Percentiles rank a stretch among this genome's conserved stretches.
phyloP scores from a whole-genome alignment of 2,329 filamentous ascomycete genomes.

The Chlorencoelia australis region DNA sequence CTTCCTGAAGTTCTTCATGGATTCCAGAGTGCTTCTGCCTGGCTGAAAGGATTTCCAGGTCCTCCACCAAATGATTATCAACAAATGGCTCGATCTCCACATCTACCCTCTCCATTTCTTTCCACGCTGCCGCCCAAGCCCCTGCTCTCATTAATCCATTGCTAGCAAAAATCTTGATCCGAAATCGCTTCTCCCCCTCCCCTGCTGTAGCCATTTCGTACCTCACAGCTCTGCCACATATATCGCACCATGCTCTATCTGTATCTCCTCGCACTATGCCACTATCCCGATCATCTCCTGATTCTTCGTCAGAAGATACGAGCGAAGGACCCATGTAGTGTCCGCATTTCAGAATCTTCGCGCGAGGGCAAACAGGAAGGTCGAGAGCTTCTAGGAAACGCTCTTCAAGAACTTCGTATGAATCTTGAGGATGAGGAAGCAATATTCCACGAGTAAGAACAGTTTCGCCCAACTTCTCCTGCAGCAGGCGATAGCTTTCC shows the following conservation, averaged over 20 bases:
- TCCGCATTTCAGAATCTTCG: slow-evolving; percentile 63
- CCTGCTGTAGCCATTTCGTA: slow-evolving; percentile 18
- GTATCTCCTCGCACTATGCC: slow-evolving; percentile 1
- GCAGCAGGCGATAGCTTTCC: slow-evolving; percentile 56
- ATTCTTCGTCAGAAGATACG: slow-evolving; percentile 23
- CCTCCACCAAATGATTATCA: slow-evolving; percentile 45
- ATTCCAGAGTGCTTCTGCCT: slow-evolving; percentile 4
- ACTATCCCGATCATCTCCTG: slow-evolving; percentile 10
- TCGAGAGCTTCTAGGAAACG: slow-evolving; percentile 65
- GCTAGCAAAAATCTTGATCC: slow-evolving; percentile 83
- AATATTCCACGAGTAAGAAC: slow-evolving; percentile 65
- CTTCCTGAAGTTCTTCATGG: slow-evolving; percentile 11
- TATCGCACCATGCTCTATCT: slow-evolving; percentile 25
- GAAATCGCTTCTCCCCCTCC: slow-evolving; percentile 41
- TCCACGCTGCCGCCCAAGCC: slow-evolving; percentile 90
- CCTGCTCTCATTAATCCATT: slow-evolving; percentile 89
- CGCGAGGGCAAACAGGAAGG: slow-evolving; percentile 51
- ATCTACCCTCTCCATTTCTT: slow-evolving; percentile 97
- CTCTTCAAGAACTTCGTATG: slow-evolving; percentile 73
- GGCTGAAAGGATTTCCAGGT: slow-evolving; percentile 45
- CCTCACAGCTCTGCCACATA: slow-evolving; percentile 24
- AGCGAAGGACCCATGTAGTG: slow-evolving; percentile 55
- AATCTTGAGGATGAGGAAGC: slow-evolving; percentile 67
- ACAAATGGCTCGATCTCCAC: slow-evolving; percentile 78
- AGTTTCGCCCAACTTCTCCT: slow-evolving; percentile 62